Percentiles rank a stretch among this genome's conserved stretches.
phyloP scores from a whole-genome alignment of 495 filamentous ascomycete species.

The Geopyxis carbonaria region DNA sequence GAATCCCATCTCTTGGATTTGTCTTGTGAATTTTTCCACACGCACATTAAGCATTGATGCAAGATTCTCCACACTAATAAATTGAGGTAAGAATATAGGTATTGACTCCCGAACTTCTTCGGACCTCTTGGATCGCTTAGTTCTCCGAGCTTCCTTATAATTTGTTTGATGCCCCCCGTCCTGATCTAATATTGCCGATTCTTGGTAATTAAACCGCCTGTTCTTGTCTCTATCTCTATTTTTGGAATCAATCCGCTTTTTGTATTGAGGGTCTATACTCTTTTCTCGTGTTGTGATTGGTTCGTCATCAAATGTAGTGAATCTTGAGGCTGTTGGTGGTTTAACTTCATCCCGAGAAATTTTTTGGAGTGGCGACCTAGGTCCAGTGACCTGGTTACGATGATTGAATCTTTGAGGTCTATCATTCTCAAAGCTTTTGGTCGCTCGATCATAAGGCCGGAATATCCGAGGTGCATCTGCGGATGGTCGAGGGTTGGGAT shows the following conservation, averaged over 20 bases:
- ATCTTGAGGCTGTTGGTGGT: not conserved
- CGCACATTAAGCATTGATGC: slow-evolving; percentile 61
- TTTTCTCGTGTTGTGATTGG: slow-evolving; percentile 1
- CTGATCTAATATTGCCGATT: slow-evolving; percentile 25
- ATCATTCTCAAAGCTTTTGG: no score
- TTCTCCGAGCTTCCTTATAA: slow-evolving; percentile 27
- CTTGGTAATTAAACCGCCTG: slow-evolving; percentile 13
- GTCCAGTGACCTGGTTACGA: no score
- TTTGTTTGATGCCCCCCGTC: slow-evolving; percentile 20
- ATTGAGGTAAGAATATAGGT: slow-evolving; percentile 70
- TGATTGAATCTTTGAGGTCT: no score
- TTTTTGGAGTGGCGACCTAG: no score
- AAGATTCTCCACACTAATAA: slow-evolving; percentile 72
- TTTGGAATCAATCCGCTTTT: slow-evolving; percentile 27
- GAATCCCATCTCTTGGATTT: slow-evolving; percentile 69
- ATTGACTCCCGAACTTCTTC: slow-evolving; percentile 34
- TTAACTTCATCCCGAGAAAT: not conserved
- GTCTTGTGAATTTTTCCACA: slow-evolving; percentile 50
- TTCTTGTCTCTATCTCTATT: slow-evolving; percentile 27
- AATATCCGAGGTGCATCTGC: no score
- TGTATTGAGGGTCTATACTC: not conserved
- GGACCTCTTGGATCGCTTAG: slow-evolving; percentile 27
- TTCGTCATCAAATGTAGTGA: not conserved
- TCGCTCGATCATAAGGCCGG: no score
- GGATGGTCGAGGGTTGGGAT: no score